Percentiles rank a stretch among this genome's conserved stretches.
Evolutionary conservation across 2,329 filamentous ascomycete genomes (phyloP).

Genomic region (Cladosporium sp.): DNA sequence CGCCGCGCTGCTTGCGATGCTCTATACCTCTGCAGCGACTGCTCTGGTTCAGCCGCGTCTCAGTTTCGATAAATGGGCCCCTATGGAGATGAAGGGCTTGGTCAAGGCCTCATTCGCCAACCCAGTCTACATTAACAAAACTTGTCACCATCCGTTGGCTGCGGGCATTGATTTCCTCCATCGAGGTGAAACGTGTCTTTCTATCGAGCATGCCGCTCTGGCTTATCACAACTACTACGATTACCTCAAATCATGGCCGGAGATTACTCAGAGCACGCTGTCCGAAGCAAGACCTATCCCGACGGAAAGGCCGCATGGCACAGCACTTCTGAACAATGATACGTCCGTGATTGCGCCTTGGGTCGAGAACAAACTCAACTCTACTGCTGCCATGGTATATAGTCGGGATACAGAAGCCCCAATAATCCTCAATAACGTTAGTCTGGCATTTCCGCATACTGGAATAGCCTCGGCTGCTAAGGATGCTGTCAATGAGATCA

Average conservation of each 20-base stretch:
- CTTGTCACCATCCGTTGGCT: slow-evolving; percentile 60
- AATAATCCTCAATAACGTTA: slow-evolving; percentile 69
- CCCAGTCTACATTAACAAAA: slow-evolving; percentile 46
- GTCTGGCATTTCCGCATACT: slow-evolving; percentile 70
- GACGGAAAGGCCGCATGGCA: slow-evolving; percentile 52
- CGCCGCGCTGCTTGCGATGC: slow-evolving; percentile 60
- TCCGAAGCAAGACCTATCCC: background rate
- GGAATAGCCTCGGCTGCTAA: slow-evolving; percentile 62
- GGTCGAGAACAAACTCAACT: slow-evolving; percentile 45
- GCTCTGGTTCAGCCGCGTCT: slow-evolving; percentile 71
- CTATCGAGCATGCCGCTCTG: slow-evolving; percentile 65
- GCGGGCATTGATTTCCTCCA: slow-evolving; percentile 35
- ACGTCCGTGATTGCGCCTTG: slow-evolving; percentile 65
- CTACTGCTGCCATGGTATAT: slow-evolving; percentile 29
- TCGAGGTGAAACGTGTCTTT: slow-evolving; percentile 56
- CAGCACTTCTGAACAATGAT: slow-evolving; percentile 64
- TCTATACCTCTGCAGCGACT: slow-evolving; percentile 74
- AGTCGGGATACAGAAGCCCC: slow-evolving; percentile 27
- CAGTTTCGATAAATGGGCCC: slow-evolving; percentile 52
- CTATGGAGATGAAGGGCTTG: slow-evolving; percentile 48
- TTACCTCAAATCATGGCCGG: slow-evolving; percentile 27
- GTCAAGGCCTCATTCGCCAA: slow-evolving; percentile 63
- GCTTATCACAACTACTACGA: slow-evolving; percentile 67
- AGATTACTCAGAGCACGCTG: slow-evolving; percentile 37
- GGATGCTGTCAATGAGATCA: slow-evolving; percentile 57